Evolutionary conservation across 2,329 filamentous ascomycete species (phyloP).

Genomic region (Leptographium flavum): DNA sequence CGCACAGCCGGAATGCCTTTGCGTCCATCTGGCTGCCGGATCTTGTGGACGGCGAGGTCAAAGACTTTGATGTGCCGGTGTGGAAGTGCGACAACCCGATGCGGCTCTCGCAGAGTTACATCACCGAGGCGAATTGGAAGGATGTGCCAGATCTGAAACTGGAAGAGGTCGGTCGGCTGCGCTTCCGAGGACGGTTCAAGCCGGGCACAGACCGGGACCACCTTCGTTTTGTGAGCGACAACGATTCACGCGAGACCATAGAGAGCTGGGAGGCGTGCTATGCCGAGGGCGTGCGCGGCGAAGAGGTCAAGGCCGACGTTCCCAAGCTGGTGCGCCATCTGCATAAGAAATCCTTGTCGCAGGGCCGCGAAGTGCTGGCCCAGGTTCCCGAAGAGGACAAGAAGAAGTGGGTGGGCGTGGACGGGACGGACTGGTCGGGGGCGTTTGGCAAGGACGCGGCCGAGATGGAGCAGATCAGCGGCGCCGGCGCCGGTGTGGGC

Average conservation of each 20-base stretch:
- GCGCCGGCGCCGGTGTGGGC: conserved; percentile 11
- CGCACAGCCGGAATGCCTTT: conserved; percentile 59
- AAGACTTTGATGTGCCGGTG: conserved; percentile 73
- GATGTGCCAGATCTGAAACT: conserved; percentile 61
- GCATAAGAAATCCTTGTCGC: conserved; percentile 66
- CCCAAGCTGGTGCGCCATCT: conserved; percentile 58
- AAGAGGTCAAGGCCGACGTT: conserved; percentile 58
- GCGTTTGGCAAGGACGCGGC: conserved; percentile 70
- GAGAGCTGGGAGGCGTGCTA: conserved; percentile 91
- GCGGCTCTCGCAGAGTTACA: conserved; percentile 80
- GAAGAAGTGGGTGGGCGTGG: conserved; percentile 61
- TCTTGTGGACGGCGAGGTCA: conserved; percentile 64
- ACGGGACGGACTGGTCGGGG: conserved; percentile 75
- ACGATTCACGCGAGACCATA: conserved; percentile 80
- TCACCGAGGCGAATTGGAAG: conserved; percentile 63
- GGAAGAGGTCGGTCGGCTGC: conserved; percentile 65
- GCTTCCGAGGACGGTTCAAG: conserved; percentile 73
- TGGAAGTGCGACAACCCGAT: conserved; percentile 67
- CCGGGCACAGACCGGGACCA: conserved; percentile 82
- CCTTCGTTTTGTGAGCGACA: conserved; percentile 68
- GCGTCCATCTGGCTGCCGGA: conserved; percentile 78
- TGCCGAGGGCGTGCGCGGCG: conserved; percentile 67
- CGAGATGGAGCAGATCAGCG: conserved; percentile 18
- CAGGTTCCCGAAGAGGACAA: conserved; percentile 58
- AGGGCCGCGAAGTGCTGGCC: conserved; percentile 69